phyloP scores from a whole-genome alignment of 345 rosid genomes.

The Toxicodendron radicans region DNA sequence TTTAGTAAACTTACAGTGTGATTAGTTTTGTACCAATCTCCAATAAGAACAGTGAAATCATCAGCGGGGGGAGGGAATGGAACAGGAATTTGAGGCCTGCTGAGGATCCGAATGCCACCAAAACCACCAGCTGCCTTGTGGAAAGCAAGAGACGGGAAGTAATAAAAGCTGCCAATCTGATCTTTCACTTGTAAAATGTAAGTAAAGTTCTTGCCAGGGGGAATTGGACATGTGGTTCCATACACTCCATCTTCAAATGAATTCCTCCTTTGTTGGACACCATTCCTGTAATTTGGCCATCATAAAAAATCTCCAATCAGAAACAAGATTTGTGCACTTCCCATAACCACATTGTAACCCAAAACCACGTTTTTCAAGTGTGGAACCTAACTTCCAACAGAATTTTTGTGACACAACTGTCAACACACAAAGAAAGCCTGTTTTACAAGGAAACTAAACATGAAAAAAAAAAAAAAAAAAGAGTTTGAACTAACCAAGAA shows the following conservation, averaged over 20 bases:
- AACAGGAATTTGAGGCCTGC: constrained; percentile 81
- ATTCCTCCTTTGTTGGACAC: constrained; percentile 85
- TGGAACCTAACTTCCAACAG: background rate
- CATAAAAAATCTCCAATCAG: background rate
- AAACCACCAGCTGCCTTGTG: constrained; percentile 95
- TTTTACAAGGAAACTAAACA: background rate
- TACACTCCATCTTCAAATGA: constrained; percentile 83
- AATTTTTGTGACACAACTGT: constrained; percentile 1
- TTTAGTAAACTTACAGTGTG: constrained; percentile 51
- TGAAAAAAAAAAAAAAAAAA: background rate
- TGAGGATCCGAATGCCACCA: constrained; percentile 77
- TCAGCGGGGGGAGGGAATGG: constrained; percentile 81
- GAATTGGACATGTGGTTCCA: constrained; percentile 98
- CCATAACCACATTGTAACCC: no score
- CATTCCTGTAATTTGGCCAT: constrained; percentile 56
- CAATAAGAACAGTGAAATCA: constrained; percentile 75
- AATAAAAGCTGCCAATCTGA: constrained; percentile 88
- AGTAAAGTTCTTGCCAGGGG: constrained; percentile 86
- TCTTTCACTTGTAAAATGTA: constrained; percentile 83
- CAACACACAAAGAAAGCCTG: background rate
- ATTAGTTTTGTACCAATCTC: constrained; percentile 75
- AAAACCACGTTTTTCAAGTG: no score
- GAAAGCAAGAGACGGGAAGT: constrained; percentile 88
- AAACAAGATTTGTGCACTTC: background rate
- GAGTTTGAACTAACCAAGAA: constrained; percentile 47